Evolutionary conservation across 306 rosid genomes (phyloP).

Genomic region (Luffa acutangula): DNA sequence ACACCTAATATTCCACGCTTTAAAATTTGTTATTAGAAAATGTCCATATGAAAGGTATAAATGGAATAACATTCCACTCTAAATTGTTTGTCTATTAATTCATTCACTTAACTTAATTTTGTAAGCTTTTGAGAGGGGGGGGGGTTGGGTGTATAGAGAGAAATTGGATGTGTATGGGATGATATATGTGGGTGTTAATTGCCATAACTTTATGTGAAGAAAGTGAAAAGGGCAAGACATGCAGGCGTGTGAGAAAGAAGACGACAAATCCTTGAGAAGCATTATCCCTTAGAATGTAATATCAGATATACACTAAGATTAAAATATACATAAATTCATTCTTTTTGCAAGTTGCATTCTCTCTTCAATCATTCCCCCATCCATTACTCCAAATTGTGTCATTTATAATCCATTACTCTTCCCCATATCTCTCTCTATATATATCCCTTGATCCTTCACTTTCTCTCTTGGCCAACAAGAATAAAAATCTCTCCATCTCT

Average conservation of each 20-base stretch:
- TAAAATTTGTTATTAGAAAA: too few relatives aligned
- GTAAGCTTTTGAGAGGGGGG: neutral
- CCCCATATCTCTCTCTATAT: too few relatives aligned
- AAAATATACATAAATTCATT: neutral
- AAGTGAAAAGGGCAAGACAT: constrained; percentile 79
- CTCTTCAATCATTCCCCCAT: constrained; percentile 40
- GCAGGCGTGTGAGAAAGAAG: constrained; percentile 46
- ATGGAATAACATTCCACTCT: too few relatives aligned
- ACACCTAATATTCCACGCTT: too few relatives aligned
- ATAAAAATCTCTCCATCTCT: neutral
- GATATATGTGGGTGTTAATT: neutral
- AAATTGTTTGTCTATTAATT: too few relatives aligned
- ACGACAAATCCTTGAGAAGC: constrained; percentile 44
- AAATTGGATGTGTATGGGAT: neutral
- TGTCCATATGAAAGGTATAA: too few relatives aligned
- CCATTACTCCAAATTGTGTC: constrained; percentile 31
- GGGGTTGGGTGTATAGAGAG: neutral
- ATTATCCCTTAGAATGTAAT: neutral
- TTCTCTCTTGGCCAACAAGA: neutral
- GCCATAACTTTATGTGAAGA: constrained; percentile 19
- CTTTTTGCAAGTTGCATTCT: constrained; percentile 24
- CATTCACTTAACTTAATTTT: too few relatives aligned
- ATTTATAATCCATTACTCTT: neutral
- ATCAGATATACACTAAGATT: neutral
- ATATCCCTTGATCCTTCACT: neutral